phyloP scores from a whole-genome alignment of 768 basidiomycete genomes.

The Tylopilus rubrobrunneus region DNA sequence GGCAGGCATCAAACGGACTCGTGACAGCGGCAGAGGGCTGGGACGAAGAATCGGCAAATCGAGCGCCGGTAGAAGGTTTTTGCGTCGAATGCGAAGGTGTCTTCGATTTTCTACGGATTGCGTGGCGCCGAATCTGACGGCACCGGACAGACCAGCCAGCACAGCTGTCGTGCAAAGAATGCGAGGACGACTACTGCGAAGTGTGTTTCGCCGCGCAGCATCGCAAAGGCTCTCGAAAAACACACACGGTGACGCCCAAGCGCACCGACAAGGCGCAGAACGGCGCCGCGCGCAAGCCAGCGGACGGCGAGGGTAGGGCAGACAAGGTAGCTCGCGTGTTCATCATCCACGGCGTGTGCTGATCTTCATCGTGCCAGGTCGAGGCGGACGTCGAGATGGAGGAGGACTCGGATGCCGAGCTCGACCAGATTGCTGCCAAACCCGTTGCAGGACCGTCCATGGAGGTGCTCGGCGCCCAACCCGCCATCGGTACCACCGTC shows the following conservation, averaged over 20 bases:
- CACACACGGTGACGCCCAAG: conserved; percentile 45
- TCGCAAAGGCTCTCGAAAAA: conserved; percentile 73
- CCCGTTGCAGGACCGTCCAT: conserved; percentile 15
- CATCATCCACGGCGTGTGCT: too few species aligned
- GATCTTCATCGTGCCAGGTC: conserved; percentile 9
- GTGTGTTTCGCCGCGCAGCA: conserved; percentile 86
- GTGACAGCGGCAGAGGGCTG: conserved; percentile 48
- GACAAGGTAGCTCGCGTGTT: conserved; percentile 19
- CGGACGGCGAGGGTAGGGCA: conserved; percentile 3
- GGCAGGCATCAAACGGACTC: conserved; percentile 30
- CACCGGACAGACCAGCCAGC: conserved; percentile 70
- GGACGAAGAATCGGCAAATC: conserved; percentile 58
- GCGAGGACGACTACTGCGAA: conserved; percentile 72
- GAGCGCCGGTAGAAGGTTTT: conserved; percentile 54
- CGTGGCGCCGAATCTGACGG: neutral
- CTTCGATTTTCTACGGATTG: neutral
- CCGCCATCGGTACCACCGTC: conserved; percentile 54
- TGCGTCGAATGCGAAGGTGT: conserved; percentile 87
- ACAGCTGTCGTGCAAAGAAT: conserved; percentile 66
- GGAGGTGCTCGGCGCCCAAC: conserved; percentile 52
- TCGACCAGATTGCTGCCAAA: conserved; percentile 34
- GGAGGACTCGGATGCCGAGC: conserved; percentile 35
- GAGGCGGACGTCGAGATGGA: conserved; percentile 36
- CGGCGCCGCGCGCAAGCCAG: conserved; percentile 4
- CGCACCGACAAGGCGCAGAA: conserved; percentile 13